Evolutionary conservation across 2,329 filamentous ascomycete genomes (phyloP).

Genomic region (Dothidotthia symphoricarpi): DNA sequence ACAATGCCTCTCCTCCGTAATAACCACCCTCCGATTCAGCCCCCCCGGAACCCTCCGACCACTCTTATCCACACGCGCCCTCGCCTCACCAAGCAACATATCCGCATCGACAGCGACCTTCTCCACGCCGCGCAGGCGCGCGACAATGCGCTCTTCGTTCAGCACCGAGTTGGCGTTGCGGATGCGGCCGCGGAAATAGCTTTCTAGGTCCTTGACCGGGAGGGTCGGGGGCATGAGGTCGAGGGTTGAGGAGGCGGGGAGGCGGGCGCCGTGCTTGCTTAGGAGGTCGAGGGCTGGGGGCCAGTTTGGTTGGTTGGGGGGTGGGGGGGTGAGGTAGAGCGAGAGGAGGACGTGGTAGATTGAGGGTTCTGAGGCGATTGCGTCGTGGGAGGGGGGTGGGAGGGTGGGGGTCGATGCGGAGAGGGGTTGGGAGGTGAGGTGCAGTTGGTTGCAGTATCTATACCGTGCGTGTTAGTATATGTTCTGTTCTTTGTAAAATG

Average conservation of each 20-base stretch:
- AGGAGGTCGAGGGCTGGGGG: slow-evolving; percentile 80
- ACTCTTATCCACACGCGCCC: slow-evolving; percentile 51
- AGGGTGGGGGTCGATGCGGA: slow-evolving; percentile 35
- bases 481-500: background rate
- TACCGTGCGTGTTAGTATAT: slow-evolving; percentile 49
- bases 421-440: slow-evolving; percentile 51
- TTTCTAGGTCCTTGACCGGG: slow-evolving; percentile 74
- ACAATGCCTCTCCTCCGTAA: slow-evolving; percentile 86
- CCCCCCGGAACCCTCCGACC: slow-evolving; percentile 53
- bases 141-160: slow-evolving; percentile 76
- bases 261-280: slow-evolving; percentile 86
- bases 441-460: slow-evolving; percentile 77
- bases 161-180: slow-evolving; percentile 78
- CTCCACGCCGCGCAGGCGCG: slow-evolving; percentile 73
- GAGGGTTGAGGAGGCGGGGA: slow-evolving; percentile 83
- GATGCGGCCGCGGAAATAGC: slow-evolving; percentile 90
- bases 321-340: slow-evolving; percentile 79
- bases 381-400: slow-evolving; percentile 37
- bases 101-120: slow-evolving; percentile 73
- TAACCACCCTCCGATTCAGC: slow-evolving; percentile 68
- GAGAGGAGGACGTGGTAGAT: slow-evolving; percentile 92
- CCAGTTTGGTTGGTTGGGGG: slow-evolving; percentile 69
- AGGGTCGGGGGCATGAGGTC: slow-evolving; percentile 79
- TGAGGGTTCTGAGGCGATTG: slow-evolving; percentile 59
- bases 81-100: slow-evolving; percentile 70